These are phyloP conservation scores for Thuja plicata DNA, from an alignment of 83 land plant genomes.

Conservation along the genomic window DNA sequence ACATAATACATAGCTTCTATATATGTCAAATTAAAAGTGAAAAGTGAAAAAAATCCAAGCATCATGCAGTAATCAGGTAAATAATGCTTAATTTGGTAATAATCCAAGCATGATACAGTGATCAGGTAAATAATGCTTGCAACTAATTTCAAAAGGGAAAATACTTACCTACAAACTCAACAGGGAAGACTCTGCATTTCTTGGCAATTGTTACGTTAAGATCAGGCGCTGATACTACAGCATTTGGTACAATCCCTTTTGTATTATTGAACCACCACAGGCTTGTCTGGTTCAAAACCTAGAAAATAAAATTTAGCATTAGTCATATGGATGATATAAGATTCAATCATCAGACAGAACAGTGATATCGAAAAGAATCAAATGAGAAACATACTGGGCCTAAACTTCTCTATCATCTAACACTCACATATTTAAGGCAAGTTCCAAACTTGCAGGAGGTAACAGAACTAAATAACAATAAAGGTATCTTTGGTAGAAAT, in stretches of 20 bases:
- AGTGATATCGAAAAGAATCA: not conserved
- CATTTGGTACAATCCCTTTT: slow-evolving; percentile 76
- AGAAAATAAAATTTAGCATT: slow-evolving; percentile 11
- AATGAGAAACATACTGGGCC: not conserved
- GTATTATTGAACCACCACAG: slow-evolving; percentile 96
- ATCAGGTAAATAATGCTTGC: slow-evolving; percentile 31
- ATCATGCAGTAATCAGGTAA: not conserved
- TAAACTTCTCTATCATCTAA: not conserved
- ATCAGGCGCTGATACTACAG: slow-evolving; percentile 84
- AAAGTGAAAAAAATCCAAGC: not conserved
- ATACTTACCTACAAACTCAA: slow-evolving; percentile 94
- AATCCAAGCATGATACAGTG: not conserved
- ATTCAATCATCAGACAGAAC: not conserved
- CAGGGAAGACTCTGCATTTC: slow-evolving; percentile 95
- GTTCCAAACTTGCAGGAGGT: too few species aligned
- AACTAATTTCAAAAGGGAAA: slow-evolving; percentile 76
- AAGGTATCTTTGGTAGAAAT: not conserved
- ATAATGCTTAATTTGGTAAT: slow-evolving; percentile 10
- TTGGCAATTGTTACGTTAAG: slow-evolving; percentile 92
- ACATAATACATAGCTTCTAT: not conserved
- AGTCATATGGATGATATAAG: not conserved
- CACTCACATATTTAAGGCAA: too few species aligned
- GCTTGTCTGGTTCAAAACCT: slow-evolving; percentile 98
- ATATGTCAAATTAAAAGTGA: not conserved
- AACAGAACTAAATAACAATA: too few species aligned